Percentiles rank a stretch among this genome's conserved stretches.
Conservation (phyloP, 345 rosid species). For the Reutealis trisperma region DNA sequence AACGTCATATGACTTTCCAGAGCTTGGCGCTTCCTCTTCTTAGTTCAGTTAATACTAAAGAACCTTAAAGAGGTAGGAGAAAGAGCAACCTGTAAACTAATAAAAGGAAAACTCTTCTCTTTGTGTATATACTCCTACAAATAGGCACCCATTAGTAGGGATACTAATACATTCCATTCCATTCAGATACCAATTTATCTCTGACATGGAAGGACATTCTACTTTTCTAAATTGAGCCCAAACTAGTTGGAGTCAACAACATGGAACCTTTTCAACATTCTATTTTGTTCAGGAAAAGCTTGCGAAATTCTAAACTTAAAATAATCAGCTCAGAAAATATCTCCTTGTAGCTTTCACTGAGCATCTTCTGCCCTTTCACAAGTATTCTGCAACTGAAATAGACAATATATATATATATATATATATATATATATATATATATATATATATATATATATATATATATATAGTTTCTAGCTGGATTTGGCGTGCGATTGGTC, state of each 20-base stretch:
- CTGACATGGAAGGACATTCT: background rate
- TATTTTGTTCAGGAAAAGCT: background rate
- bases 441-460: too few relatives aligned
- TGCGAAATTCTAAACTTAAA: background rate
- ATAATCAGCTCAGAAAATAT: background rate
- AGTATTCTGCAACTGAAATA: background rate
- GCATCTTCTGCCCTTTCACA: too few relatives aligned
- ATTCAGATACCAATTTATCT: background rate
- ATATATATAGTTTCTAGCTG: too few relatives aligned
- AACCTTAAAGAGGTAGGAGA: background rate
- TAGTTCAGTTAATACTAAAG: background rate
- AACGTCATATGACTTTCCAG: background rate
- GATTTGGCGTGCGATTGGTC: too few relatives aligned
- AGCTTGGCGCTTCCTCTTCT: background rate
- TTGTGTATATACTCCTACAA: background rate
- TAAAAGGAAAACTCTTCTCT: background rate
- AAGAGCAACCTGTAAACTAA: background rate
- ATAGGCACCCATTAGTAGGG: background rate
- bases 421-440: too few relatives aligned
- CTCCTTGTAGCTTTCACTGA: too few relatives aligned
- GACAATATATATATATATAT: background rate
- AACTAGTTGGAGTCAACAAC: background rate
- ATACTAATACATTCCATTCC: background rate
- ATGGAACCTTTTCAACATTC: background rate
- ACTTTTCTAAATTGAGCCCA: background rate